These are phyloP conservation scores for Digitaria exilis DNA, from an alignment of 202 grass and related monocot species.

Conservation along the genomic window DNA sequence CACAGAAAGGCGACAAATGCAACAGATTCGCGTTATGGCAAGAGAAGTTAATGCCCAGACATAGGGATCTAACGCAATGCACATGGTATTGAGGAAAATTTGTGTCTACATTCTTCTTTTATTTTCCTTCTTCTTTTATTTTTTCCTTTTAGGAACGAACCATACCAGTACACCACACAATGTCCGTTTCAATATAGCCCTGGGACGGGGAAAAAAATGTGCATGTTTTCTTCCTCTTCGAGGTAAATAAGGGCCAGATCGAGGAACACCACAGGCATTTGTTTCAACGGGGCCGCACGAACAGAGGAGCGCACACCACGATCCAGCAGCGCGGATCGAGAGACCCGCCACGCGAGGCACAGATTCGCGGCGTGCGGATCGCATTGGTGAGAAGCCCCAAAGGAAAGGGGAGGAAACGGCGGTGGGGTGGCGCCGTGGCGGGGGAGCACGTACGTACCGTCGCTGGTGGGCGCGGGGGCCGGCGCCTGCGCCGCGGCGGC, in stretches of 20 bases:
- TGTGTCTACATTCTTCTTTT: background rate
- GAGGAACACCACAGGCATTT: background rate
- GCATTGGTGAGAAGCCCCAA: background rate
- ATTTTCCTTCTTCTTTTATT: no score
- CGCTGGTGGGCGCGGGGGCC: constrained; percentile 63
- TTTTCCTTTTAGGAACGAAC: background rate
- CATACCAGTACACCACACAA: no score
- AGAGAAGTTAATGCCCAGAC: background rate
- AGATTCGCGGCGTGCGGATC: background rate
- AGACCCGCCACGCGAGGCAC: no score
- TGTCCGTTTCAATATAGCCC: background rate
- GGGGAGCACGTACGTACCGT: constrained; percentile 49
- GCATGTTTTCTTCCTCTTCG: background rate
- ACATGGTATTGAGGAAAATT: background rate
- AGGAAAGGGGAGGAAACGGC: accelerated
- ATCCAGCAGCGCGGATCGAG: background rate
- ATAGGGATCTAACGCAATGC: constrained; percentile 5
- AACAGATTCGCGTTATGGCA: background rate
- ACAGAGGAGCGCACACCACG: background rate
- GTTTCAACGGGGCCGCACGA: background rate
- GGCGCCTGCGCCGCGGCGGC: constrained; percentile 53
- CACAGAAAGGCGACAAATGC: background rate
- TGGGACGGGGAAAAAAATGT: background rate
- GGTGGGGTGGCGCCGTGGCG: no score
- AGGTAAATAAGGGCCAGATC: background rate